These are phyloP conservation scores for Peronospora farinosa DNA, from an alignment of 352 stramenopile species.

Conservation along the genomic window DNA sequence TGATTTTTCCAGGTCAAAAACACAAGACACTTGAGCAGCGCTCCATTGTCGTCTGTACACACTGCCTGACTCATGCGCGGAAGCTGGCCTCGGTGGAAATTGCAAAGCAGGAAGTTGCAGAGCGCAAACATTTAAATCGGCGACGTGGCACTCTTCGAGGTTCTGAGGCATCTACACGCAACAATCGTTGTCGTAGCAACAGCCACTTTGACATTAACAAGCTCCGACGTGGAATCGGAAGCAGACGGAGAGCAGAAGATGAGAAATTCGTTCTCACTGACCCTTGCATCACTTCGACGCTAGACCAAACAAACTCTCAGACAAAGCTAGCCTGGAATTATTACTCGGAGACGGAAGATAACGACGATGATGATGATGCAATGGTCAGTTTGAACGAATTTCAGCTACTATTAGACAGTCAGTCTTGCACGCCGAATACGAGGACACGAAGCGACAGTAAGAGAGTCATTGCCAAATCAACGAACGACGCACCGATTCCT, in stretches of 20 bases:
- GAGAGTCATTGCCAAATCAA: background rate
- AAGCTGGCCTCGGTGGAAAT: slow-evolving; percentile 31
- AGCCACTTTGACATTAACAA: slow-evolving; percentile 8
- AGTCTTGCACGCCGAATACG: slow-evolving; percentile 4
- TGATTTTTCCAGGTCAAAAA: slow-evolving; percentile 27
- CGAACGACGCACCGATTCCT: slow-evolving; percentile 1
- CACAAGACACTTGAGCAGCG: slow-evolving; percentile 32
- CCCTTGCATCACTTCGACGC: background rate
- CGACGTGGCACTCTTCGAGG: slow-evolving; percentile 8
- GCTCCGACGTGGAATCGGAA: slow-evolving; percentile 8
- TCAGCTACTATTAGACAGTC: slow-evolving; percentile 6
- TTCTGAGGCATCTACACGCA: slow-evolving; percentile 2
- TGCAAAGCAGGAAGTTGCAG: slow-evolving; percentile 23
- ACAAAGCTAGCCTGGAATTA: slow-evolving; percentile 14
- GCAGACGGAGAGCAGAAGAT: background rate
- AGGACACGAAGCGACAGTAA: slow-evolving; percentile 9
- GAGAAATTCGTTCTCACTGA: background rate
- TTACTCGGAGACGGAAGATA: slow-evolving; percentile 19
- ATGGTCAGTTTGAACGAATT: slow-evolving; percentile 7
- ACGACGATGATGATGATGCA: slow-evolving; percentile 8
- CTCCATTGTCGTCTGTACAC: slow-evolving; percentile 27
- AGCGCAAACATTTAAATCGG: slow-evolving; percentile 9
- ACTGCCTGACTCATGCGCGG: slow-evolving; percentile 29
- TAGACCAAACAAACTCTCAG: slow-evolving; percentile 4
- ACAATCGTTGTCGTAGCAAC: slow-evolving; percentile 13